Conservation (phyloP, 139 green algal genomes). For the Volvox reticuliferus region DNA sequence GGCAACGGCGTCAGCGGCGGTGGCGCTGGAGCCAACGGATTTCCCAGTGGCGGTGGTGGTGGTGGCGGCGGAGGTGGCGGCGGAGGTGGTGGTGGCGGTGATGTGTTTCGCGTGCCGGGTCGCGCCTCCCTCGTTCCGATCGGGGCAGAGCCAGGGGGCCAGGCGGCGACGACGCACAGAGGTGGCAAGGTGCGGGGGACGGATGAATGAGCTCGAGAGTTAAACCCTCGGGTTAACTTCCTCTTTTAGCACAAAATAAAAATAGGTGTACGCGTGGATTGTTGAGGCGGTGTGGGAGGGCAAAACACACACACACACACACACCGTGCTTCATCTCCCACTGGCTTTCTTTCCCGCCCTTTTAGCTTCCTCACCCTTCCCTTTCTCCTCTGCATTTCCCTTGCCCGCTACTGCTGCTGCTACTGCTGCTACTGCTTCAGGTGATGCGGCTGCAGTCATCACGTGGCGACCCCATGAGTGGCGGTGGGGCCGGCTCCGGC, state of each 20-base stretch:
- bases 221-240: no score
- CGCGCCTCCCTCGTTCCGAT: not conserved
- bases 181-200: not conserved
- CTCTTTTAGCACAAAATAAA: no score
- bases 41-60: not conserved
- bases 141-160: not conserved
- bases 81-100: not conserved
- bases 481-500: not conserved
- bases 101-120: conserved; percentile 10
- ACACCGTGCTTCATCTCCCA: not conserved
- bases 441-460: no score
- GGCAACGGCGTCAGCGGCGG: not conserved
- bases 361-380: no score
- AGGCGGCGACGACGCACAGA: not conserved
- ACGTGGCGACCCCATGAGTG: not conserved
- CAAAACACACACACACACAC: not conserved
- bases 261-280: no score
- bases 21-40: not conserved
- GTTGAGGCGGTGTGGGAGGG: not conserved
- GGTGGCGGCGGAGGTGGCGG: not conserved
- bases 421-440: no score
- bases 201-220: not conserved
- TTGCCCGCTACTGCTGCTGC: no score
- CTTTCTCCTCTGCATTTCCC: no score
- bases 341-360: no score